Evolutionary conservation across 768 basidiomycete genomes (phyloP), one percentile per base, ranked within the genome.

Genomic region (Podaxis sp.): DNA sequence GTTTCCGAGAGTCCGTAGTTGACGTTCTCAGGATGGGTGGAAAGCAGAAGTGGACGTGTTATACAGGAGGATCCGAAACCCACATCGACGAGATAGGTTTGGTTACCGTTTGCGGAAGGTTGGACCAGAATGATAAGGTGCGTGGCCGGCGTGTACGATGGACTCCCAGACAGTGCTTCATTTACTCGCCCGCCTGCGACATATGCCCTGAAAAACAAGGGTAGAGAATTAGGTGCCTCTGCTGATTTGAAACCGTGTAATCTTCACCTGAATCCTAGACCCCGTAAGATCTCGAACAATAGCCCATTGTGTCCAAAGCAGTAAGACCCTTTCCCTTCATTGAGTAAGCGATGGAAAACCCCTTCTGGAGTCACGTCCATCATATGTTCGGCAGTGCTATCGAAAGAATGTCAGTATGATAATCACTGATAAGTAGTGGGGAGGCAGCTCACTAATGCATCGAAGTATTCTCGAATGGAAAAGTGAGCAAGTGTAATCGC

Each of bases 381-480:
- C 5, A 37, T 26, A 56, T 73, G 73, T 24, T 70, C 64, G 13
- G 62, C 40, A n/a, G 71, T 65, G 26, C 72, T 75, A 46, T 13
- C 49, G 26, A 30, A 26, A 8, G 33, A 8, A 33, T 37, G 10
- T 37, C 26, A 52, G 24, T 50, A 15, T 17, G 11, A 15, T 20
- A 1, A 36, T 13, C n/a, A 26, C 17, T 7, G 13, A 20, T 5
- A n/a, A 15, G 33, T 0, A 24, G 20, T 38, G 33, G 10, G 33
- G 22, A 62, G n/a, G 22, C 8, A 15, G 67, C 76, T 61, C 62
- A 78, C 77, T 77, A 78, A 54, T 77, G 77, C 73, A 78, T 76
- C 5, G 68, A 67, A 0, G 73, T 76, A 49, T 76, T 77, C 60
- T 79, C 77, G 57, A 73, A 79, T 2, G 76, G 75, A 48, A 77